Conservation (phyloP, 495 filamentous ascomycete genomes). For the Xylaria venustula region DNA sequence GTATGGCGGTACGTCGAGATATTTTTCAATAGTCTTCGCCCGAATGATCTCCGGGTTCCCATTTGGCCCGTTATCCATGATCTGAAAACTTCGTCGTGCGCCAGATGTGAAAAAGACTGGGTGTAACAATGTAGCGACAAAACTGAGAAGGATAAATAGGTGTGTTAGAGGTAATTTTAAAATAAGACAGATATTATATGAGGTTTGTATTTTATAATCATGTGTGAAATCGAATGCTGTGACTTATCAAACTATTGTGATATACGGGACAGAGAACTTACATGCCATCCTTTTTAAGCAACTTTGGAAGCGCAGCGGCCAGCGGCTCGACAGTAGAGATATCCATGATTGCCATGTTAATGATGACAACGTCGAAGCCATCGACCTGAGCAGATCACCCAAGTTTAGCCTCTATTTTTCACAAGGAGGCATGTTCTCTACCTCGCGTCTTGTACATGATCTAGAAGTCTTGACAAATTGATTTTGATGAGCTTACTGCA, state of each 20-base stretch:
- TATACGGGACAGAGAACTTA: slow-evolving; percentile 19
- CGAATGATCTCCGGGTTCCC: slow-evolving; percentile 27
- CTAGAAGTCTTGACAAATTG: neutral
- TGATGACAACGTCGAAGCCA: slow-evolving; percentile 34
- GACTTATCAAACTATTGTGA: neutral
- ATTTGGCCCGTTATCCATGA: slow-evolving; percentile 17
- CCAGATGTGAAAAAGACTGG: slow-evolving; percentile 44
- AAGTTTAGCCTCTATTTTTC: neutral
- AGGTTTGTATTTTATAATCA: neutral
- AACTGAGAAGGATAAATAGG: slow-evolving; percentile 21
- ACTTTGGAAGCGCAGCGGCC: slow-evolving; percentile 29
- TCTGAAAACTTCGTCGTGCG: slow-evolving; percentile 28
- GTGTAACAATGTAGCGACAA: slow-evolving; percentile 43
- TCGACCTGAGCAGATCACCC: neutral
- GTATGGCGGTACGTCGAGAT: slow-evolving; percentile 35
- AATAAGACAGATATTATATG: neutral
- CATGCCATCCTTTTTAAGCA: slow-evolving; percentile 38
- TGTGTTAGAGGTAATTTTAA: neutral
- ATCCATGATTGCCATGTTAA: slow-evolving; percentile 50
- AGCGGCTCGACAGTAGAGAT: slow-evolving; percentile 35
- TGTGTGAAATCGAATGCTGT: neutral
- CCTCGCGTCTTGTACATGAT: too few relatives aligned
- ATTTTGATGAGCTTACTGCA: neutral
- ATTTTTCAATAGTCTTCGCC: slow-evolving; percentile 29
- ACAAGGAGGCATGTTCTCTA: neutral